Conservation (phyloP, 768 basidiomycete genomes). For the Antrodiella citrinella region DNA sequence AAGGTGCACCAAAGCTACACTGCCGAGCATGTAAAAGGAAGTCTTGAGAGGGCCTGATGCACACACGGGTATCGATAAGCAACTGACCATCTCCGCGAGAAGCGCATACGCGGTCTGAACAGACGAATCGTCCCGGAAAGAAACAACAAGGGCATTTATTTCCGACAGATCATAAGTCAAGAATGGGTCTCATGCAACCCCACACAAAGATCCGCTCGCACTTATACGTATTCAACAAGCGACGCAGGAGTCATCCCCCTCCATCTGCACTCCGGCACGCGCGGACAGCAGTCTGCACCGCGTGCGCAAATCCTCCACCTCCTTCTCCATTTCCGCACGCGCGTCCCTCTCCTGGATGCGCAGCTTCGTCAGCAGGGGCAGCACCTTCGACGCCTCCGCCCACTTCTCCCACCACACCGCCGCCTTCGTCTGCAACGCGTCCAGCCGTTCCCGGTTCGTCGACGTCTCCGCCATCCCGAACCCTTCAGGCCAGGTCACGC, state of each 20-base stretch:
- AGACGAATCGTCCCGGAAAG: no score
- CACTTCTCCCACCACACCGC: constrained; percentile 27
- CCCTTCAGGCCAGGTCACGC: constrained; percentile 39
- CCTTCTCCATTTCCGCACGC: constrained; percentile 29
- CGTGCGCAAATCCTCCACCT: constrained; percentile 43
- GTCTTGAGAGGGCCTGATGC: no score
- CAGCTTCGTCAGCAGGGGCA: constrained; percentile 37
- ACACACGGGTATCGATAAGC: no score
- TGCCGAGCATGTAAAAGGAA: no score
- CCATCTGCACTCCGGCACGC: constrained; percentile 10
- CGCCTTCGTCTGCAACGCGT: constrained; percentile 6
- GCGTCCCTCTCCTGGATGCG: constrained; percentile 37
- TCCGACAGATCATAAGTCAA: neutral
- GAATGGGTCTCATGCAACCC: neutral
- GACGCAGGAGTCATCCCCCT: constrained; percentile 22
- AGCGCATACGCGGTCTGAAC: no score
- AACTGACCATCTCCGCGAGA: no score
- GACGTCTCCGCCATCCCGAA: constrained; percentile 6
- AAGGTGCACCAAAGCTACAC: no score
- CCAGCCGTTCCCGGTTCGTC: constrained; percentile 3
- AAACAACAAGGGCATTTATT: no score
- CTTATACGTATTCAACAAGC: constrained; percentile 15
- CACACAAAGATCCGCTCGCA: neutral
- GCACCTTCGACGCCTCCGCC: constrained; percentile 31
- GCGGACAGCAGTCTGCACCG: constrained; percentile 38